Evolutionary conservation across 805 yeast species (phyloP), one percentile per base, ranked within the genome.

Genomic region (Lachancea meyersii): DNA sequence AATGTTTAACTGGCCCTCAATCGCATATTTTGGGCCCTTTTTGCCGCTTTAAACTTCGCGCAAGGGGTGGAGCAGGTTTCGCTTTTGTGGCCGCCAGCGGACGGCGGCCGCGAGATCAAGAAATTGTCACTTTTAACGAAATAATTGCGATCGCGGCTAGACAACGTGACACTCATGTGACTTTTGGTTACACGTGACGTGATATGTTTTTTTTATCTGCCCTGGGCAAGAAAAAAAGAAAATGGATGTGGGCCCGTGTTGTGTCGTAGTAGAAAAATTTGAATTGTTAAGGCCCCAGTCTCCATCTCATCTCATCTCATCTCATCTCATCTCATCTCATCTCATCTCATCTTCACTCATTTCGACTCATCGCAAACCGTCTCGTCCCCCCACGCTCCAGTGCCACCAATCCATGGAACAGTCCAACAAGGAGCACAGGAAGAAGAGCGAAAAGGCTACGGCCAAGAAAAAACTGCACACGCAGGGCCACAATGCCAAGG

Each of bases 391-490:
- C n/a, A n/a, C n/a, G n/a, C n/a, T n/a, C n/a, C n/a, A n/a, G n/a
- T n/a, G n/a, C n/a, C n/a, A n/a, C n/a, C n/a, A n/a, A n/a, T n/a
- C 24, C 11, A 67, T 65, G 65, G 73, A 76, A 51, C 94, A 85
- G 70, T 59, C 78, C 34, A 86, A 91, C 64, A 89, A 86, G 69
- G 72, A 88, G 44, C 97, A 91, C 60, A 73, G 96, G 51, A 82
- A 80, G 38, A 73, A 71, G 40, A 67, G 71, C 40, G 67, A 66
- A 32, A 69, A 66, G 57, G 74, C 72, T 26, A 70, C 88, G 2
- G 86, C 88, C 38, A 89, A 88, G 71, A 80, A 86, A 74, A 86
- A 87, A 69, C 71, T 88, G 49, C 96, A 86, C 54, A 80, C 85
- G 38, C 87, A 86, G 60, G 97, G 97, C 28, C 76, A 72, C 50